Evolutionary conservation across 2,329 filamentous ascomycete genomes (phyloP).

Genomic region (Diplocarpon rosae): DNA sequence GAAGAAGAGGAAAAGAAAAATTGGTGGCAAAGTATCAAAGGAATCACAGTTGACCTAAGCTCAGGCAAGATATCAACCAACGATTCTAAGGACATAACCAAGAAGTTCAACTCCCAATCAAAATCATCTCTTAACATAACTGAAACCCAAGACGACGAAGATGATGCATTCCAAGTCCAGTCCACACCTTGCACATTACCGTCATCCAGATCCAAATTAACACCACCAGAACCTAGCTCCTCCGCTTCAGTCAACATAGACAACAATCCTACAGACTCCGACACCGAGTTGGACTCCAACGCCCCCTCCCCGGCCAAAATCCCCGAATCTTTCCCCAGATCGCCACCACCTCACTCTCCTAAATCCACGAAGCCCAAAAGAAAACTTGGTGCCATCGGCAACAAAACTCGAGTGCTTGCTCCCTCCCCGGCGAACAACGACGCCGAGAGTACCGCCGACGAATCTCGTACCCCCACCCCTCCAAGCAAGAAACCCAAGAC

Average conservation of each 20-base stretch:
- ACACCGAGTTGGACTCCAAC: constrained; percentile 21
- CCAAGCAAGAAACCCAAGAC: no score
- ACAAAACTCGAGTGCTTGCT: neutral
- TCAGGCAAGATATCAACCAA: constrained; percentile 16
- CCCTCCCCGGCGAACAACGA: neutral
- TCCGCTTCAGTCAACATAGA: constrained; percentile 3
- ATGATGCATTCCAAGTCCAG: constrained; percentile 26
- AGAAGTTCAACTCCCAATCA: neutral
- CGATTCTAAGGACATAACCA: neutral
- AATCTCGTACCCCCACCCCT: no score
- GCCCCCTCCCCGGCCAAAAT: constrained; percentile 21
- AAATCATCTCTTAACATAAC: constrained; percentile 2
- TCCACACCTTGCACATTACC: constrained; percentile 17
- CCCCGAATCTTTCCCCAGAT: constrained; percentile 20
- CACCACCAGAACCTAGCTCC: neutral
- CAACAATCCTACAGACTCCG: constrained; percentile 16
- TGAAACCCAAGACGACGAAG: constrained; percentile 12
- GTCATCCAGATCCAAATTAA: constrained; percentile 3
- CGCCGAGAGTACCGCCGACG: no score
- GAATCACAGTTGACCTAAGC: constrained; percentile 17
- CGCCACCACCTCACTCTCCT: constrained; percentile 8
- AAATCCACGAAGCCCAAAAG: neutral
- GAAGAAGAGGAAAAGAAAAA: constrained; percentile 6
- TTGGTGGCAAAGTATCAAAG: constrained; percentile 25
- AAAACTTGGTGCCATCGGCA: neutral